phyloP scores from a whole-genome alignment of 1,284 basidiomycete species.

The Sporisorium sorghi region DNA sequence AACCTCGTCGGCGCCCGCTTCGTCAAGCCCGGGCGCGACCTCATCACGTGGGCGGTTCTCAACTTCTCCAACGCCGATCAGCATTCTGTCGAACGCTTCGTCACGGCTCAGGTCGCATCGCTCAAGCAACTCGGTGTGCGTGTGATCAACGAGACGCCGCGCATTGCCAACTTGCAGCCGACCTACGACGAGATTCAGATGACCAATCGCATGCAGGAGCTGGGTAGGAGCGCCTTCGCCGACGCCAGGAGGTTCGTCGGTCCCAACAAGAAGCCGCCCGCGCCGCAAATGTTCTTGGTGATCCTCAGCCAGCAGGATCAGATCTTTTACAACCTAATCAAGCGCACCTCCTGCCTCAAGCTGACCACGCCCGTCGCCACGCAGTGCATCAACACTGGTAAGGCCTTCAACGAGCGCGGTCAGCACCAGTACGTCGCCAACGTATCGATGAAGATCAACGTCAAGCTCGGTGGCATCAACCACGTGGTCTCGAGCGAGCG shows the following conservation, averaged over 20 bases:
- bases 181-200: conserved; percentile 22
- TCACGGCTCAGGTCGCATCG: conserved; percentile 15
- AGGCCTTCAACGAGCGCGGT: conserved; percentile 57
- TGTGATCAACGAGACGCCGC: conserved; percentile 18
- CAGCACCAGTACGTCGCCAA: conserved; percentile 72
- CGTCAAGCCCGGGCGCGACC: conserved; percentile 19
- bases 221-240: conserved; percentile 22
- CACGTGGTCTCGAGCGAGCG: conserved; percentile 42
- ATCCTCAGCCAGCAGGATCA: conserved; percentile 59
- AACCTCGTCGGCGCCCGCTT: conserved; percentile 52
- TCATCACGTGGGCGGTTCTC: conserved; percentile 52
- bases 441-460: conserved; percentile 66
- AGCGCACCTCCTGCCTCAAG: conserved; percentile 67
- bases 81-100: conserved; percentile 21
- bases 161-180: conserved; percentile 7
- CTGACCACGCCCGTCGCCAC: conserved; percentile 67
- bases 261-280: conserved; percentile 10
- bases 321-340: conserved; percentile 70
- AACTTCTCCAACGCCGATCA: conserved; percentile 36
- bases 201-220: too few relatives aligned
- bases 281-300: conserved; percentile 55
- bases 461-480: conserved; percentile 72
- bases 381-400: conserved; percentile 64
- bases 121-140: conserved; percentile 39
- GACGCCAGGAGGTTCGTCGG: conserved; percentile 16